phyloP scores from a whole-genome alignment of 768 basidiomycete genomes.

The Leccinum disarticulatum region DNA sequence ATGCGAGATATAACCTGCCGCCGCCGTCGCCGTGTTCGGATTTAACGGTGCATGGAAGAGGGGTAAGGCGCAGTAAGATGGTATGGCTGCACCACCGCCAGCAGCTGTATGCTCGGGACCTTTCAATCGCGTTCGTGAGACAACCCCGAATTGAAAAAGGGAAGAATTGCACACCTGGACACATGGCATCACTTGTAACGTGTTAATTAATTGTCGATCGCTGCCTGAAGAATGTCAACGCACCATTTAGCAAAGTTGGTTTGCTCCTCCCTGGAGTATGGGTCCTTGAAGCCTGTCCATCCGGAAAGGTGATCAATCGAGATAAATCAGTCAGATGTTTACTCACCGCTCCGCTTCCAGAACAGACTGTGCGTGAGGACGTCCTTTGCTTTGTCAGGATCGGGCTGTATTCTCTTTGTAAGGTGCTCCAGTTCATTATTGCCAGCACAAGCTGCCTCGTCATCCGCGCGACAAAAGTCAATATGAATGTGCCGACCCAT shows the following conservation, averaged over 20 bases:
- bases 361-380: constrained; percentile 51
- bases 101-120: constrained; percentile 51
- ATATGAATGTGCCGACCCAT: constrained; percentile 60
- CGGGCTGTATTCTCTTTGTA: constrained; percentile 40
- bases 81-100: constrained; percentile 38
- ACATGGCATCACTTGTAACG: constrained; percentile 47
- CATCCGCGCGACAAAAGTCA: constrained; percentile 50
- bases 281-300: constrained; percentile 57
- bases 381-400: constrained; percentile 51
- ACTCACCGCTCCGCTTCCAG: constrained; percentile 58
- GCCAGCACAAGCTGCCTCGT: constrained; percentile 35
- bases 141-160: background rate
- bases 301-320: background rate
- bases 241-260: constrained; percentile 54
- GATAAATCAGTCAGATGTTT: background rate
- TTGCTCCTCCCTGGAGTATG: constrained; percentile 60
- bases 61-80: constrained; percentile 55
- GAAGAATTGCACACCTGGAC: constrained; percentile 37
- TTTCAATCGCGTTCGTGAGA: constrained; percentile 22
- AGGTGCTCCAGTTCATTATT: constrained; percentile 50
- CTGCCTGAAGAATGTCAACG: constrained; percentile 3
- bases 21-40: constrained; percentile 26
- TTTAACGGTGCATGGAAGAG: constrained; percentile 47
- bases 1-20: constrained; percentile 49
- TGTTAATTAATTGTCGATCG: background rate